Evolutionary conservation across 2,329 filamentous ascomycete genomes (phyloP), one percentile per base, ranked within the genome.

Genomic region (Monilinia polystroma): DNA sequence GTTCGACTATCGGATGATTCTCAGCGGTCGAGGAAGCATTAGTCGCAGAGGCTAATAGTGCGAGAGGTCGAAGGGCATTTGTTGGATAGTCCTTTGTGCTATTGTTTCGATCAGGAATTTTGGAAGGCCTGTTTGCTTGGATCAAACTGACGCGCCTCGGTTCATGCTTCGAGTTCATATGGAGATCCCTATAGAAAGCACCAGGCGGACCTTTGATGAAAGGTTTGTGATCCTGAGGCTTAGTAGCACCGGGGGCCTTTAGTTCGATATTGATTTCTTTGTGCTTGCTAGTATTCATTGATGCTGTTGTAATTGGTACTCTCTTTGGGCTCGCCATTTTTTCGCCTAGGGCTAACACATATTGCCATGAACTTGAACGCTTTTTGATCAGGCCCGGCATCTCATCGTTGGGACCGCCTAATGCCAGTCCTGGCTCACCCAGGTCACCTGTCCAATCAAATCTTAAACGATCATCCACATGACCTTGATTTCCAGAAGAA

Each of bases 151-250:
- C 66, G 26, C 58, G 53, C 47, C n/a, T 64, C 32, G 62, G 66
- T n/a, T 68, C 62, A 54, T 69, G 60, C 38, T 63, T 68, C 45
- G 69, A 67, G 45, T 54, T 65, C 54, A 68, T 56, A 18, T 69
- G 68, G 11, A 75, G 53, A 52, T 69, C 72, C 64, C 67, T 68
- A 49, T 75, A 74, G 38, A 75, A 73, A 12, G 70, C 72, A 49
- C 73, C 73, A 20, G 73, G 73, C 32, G 68, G 66, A 23, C 69
- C 67, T 57, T 69, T 71, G 16, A 70, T 63, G 35, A 72, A 58
- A 43, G 68, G 68, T 43, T 65, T 69, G 18, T 64, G 69, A 18
- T 57, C 62, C 59, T 51, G 66, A 41, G n/a, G 23, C 29, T 41
- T 66, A 11, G 29, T 23, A n/a, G 11, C 23, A 45, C n/a, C 47